These are phyloP conservation scores for Pseudoneurospora amorphoporcata DNA, from an alignment of 495 filamentous ascomycete genomes.

Conservation along the genomic window DNA sequence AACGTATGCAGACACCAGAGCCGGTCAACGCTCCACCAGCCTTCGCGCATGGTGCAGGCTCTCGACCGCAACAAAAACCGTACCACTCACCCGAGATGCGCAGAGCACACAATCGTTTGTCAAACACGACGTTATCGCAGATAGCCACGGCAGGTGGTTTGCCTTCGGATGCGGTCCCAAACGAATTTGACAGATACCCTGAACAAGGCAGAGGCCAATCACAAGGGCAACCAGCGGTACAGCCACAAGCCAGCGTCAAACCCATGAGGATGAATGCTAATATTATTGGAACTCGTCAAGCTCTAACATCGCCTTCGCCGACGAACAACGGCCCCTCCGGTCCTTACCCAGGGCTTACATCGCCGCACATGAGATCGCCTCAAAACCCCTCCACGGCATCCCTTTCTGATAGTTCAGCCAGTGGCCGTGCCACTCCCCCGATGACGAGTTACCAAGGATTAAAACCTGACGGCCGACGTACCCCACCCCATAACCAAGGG, in stretches of 20 bases:
- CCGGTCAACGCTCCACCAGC: constrained; percentile 67
- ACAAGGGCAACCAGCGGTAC: constrained; percentile 34
- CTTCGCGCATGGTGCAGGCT: constrained; percentile 45
- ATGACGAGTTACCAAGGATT: constrained; percentile 20
- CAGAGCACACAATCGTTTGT: constrained; percentile 69
- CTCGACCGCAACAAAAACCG: constrained; percentile 53
- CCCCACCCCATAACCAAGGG: constrained; percentile 22
- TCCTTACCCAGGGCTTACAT: constrained; percentile 21
- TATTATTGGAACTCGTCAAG: constrained; percentile 39
- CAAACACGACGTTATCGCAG: constrained; percentile 67
- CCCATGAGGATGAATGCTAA: constrained; percentile 40
- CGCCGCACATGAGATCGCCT: constrained; percentile 20
- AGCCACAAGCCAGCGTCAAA: constrained; percentile 31
- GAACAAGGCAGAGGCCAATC: constrained; percentile 1
- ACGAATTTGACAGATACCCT: not conserved
- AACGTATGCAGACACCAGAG: constrained; percentile 50
- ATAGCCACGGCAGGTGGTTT: constrained; percentile 54
- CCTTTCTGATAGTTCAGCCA: constrained; percentile 1
- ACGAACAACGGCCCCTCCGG: constrained; percentile 11
- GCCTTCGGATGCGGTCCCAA: constrained; percentile 8
- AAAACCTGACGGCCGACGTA: constrained; percentile 20
- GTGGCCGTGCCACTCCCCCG: constrained; percentile 7
- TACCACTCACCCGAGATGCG: constrained; percentile 64
- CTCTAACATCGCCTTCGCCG: constrained; percentile 27
- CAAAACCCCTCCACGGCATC: constrained; percentile 29